Evolutionary conservation across 495 filamentous ascomycete genomes (phyloP).

Genomic region (Sporormia fimetaria): DNA sequence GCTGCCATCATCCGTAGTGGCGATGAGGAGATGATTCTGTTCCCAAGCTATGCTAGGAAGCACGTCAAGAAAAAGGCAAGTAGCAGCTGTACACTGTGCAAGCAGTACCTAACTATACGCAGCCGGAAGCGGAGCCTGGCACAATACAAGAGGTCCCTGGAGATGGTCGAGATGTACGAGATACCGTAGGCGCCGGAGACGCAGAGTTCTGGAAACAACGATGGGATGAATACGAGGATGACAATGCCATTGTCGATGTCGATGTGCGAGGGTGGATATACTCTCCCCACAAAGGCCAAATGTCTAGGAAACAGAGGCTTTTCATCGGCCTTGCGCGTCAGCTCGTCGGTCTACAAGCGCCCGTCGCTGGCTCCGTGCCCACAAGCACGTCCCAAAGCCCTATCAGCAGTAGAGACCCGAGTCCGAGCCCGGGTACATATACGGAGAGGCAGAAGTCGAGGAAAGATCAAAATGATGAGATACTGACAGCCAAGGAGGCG

Average conservation of each 20-base stretch:
- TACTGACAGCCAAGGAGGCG: conserved; percentile 59
- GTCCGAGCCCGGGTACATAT: conserved; percentile 28
- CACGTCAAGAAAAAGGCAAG: conserved; percentile 42
- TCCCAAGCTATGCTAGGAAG: conserved; percentile 76
- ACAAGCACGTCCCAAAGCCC: conserved; percentile 25
- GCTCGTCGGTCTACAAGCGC: conserved; percentile 72
- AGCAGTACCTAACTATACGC: background rate
- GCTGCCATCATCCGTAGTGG: conserved; percentile 65
- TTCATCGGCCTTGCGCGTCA: conserved; percentile 72
- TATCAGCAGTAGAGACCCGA: conserved; percentile 32
- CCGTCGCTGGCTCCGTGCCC: conserved; percentile 31
- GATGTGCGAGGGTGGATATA: conserved; percentile 95
- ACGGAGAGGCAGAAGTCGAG: conserved; percentile 28
- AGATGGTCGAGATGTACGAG: conserved; percentile 30
- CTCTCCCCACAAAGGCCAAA: conserved; percentile 69
- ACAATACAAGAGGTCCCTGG: conserved; percentile 33
- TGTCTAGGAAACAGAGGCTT: conserved; percentile 77
- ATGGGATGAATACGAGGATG: conserved; percentile 60
- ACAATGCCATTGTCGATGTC: conserved; percentile 77
- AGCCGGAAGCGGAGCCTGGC: conserved; percentile 29
- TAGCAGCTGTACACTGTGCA: conserved; percentile 4
- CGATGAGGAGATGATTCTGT: conserved; percentile 85
- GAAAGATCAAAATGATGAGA: conserved; percentile 42
- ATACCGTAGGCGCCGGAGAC: conserved; percentile 36
- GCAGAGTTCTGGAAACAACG: conserved; percentile 57